Evolutionary conservation across 1,139 yeast genomes (phyloP).

Genomic region (Hansenula sp.): DNA sequence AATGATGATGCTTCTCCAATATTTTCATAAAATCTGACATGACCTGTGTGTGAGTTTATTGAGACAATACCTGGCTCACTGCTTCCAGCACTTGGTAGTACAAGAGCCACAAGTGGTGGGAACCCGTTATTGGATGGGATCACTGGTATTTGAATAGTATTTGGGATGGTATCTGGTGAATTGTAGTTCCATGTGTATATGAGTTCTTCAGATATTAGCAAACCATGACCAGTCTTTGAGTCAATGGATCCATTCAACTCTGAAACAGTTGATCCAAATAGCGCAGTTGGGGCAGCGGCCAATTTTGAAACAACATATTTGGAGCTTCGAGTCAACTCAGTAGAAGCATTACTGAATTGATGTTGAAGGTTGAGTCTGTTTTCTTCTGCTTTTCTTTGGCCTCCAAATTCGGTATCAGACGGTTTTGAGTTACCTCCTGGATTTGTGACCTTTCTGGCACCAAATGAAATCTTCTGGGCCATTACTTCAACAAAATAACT

Average conservation of each 20-base stretch:
- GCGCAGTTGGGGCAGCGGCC: constrained; percentile 48
- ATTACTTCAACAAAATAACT: too few relatives aligned
- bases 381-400: constrained; percentile 5
- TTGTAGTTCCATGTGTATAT: constrained; percentile 69
- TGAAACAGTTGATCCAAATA: constrained; percentile 6
- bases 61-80: constrained; percentile 69
- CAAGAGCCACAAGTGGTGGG: constrained; percentile 57
- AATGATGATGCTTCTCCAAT: constrained; percentile 66
- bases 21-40: constrained; percentile 59
- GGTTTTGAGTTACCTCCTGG: background rate
- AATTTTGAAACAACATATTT: constrained; percentile 57
- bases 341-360: constrained; percentile 19
- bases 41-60: constrained; percentile 51
- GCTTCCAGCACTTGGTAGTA: constrained; percentile 59
- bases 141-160: constrained; percentile 34
- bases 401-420: constrained; percentile 3
- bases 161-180: constrained; percentile 55
- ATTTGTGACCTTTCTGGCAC: background rate
- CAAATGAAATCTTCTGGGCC: constrained; percentile 1
- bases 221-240: constrained; percentile 47
- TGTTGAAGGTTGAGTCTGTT: constrained; percentile 5
- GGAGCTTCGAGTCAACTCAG: constrained; percentile 56
- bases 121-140: constrained; percentile 25
- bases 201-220: constrained; percentile 45
- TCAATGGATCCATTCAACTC: constrained; percentile 48